These are phyloP conservation scores for Fusarium coicis DNA, from an alignment of 2,329 filamentous ascomycete species.

Conservation along the genomic window DNA sequence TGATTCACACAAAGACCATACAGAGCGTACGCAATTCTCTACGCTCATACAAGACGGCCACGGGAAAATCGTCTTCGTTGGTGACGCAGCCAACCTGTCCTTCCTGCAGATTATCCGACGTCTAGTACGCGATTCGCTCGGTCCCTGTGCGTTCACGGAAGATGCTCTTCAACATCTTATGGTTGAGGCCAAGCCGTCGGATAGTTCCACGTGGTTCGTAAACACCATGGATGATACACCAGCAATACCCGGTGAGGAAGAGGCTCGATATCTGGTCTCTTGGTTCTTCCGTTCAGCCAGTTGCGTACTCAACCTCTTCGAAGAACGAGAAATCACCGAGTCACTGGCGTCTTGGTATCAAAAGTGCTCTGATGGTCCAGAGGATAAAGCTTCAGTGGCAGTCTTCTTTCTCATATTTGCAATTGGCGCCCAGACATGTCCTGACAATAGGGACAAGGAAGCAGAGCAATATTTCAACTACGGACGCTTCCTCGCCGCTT, in stretches of 20 bases:
- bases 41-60: neutral
- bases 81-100: neutral
- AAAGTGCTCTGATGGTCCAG: neutral
- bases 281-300: neutral
- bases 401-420: neutral
- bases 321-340: neutral
- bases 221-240: neutral
- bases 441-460: neutral
- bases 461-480: neutral
- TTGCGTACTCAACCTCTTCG: neutral
- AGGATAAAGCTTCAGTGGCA: neutral
- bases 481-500: neutral
- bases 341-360: neutral
- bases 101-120: neutral
- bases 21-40: neutral
- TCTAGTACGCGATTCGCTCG: neutral
- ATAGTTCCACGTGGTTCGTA: neutral
- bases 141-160: neutral
- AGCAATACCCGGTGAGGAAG: neutral
- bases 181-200: neutral
- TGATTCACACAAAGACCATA: no score
- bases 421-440: neutral
- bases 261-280: neutral
- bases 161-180: neutral
- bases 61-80: neutral